A percentile compares a stretch with the other conserved stretches of the same genome.
These are phyloP conservation scores for Maudiozyma saulgeensis DNA, from an alignment of 805 yeast genomes.

Conservation along the genomic window DNA sequence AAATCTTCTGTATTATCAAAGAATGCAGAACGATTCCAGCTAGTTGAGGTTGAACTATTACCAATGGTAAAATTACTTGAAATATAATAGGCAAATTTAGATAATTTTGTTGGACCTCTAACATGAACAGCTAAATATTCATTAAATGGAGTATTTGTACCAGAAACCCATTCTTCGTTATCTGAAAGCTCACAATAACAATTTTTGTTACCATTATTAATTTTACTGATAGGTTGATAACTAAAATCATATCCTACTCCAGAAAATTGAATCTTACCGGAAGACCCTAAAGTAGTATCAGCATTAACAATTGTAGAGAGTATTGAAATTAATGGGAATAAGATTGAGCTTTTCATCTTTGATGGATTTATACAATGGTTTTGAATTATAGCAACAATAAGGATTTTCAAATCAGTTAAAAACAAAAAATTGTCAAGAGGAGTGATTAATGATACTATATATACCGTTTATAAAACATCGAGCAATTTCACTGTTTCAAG, in stretches of 20 bases:
- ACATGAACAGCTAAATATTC: constrained; percentile 62
- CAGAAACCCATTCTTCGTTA: constrained; percentile 28
- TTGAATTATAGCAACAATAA: too few species aligned
- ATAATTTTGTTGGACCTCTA: constrained; percentile 57
- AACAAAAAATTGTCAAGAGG: too few species aligned
- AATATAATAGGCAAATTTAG: constrained; percentile 49
- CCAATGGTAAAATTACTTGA: constrained; percentile 30
- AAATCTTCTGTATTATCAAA: constrained; percentile 36
- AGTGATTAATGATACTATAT: too few species aligned
- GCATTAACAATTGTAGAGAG: too few species aligned
- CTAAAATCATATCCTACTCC: constrained; percentile 21
- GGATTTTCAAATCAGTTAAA: too few species aligned
- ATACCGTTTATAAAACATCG: too few species aligned
- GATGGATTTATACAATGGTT: too few species aligned
- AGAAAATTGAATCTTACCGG: constrained; percentile 10
- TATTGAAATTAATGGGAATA: too few species aligned
- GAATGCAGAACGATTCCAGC: constrained; percentile 52
- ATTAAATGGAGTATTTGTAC: constrained; percentile 53
- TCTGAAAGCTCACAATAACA: constrained; percentile 20
- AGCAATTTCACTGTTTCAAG: too few species aligned
- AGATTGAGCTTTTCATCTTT: too few species aligned
- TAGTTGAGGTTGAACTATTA: constrained; percentile 18
- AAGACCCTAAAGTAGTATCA: not conserved
- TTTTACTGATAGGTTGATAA: constrained; percentile 14
- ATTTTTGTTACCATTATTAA: constrained; percentile 9